These are phyloP conservation scores for Quercus suber DNA, from an alignment of 306 rosid genomes.

Conservation along the genomic window DNA sequence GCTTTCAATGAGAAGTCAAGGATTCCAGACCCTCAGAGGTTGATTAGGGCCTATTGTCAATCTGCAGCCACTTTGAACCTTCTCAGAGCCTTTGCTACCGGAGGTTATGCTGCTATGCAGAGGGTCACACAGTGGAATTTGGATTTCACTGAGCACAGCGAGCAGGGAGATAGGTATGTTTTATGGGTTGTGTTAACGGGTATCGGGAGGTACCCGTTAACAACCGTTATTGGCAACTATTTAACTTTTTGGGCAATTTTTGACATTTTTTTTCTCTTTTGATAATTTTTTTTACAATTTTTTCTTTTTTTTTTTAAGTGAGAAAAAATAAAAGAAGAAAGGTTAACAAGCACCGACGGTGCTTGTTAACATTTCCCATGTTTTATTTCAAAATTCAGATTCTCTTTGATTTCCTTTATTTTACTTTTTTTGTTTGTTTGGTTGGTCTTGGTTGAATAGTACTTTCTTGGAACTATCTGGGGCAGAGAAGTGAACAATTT, in stretches of 20 bases:
- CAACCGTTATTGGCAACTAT: no score
- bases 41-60: constrained; percentile 95
- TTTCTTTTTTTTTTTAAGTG: no score
- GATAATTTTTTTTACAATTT: no score
- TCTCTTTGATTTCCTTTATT: neutral
- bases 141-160: constrained; percentile 92
- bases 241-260: no score
- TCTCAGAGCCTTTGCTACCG: constrained; percentile 90
- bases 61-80: constrained; percentile 93
- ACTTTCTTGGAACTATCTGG: neutral
- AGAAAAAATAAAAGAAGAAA: no score
- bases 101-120: constrained; percentile 99
- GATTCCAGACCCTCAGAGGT: constrained; percentile 89
- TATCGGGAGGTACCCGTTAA: no score
- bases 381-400: neutral
- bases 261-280: no score
- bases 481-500: no score
- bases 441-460: neutral
- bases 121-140: constrained; percentile 96
- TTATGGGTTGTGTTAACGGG: no score
- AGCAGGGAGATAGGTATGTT: constrained; percentile 87
- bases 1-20: constrained; percentile 79
- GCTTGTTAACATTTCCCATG: neutral
- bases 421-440: neutral
- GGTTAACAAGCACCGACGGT: no score